phyloP scores from a whole-genome alignment of 352 stramenopile genomes.

The Globisporangium iwayamae region DNA sequence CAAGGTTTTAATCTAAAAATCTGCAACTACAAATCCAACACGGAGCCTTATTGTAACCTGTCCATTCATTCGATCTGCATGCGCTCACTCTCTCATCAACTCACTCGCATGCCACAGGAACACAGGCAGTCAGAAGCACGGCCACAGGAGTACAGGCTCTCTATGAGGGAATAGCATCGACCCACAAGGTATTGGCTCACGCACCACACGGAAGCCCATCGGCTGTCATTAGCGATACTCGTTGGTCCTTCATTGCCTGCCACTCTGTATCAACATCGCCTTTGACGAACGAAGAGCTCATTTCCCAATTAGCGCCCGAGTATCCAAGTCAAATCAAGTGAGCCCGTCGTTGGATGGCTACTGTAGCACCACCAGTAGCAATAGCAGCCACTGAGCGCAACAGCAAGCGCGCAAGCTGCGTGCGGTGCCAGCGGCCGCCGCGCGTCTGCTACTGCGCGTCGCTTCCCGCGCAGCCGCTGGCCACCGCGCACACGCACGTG shows the following conservation, averaged over 20 bases:
- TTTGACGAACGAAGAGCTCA: neutral
- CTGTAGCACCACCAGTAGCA: neutral
- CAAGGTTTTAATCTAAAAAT: constrained; percentile 19
- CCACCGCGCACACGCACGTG: constrained; percentile 34
- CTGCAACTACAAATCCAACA: constrained; percentile 14
- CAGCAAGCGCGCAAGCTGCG: constrained; percentile 31
- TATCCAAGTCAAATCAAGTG: neutral
- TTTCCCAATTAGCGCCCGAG: neutral
- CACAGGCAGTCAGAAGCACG: neutral
- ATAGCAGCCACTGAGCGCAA: neutral
- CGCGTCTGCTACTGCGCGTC: constrained; percentile 57
- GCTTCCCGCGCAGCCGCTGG: constrained; percentile 28
- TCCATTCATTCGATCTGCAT: neutral
- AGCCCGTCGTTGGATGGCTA: constrained; percentile 5
- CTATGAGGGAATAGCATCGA: neutral
- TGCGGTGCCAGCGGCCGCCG: constrained; percentile 38
- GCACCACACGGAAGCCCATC: neutral
- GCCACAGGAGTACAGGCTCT: neutral
- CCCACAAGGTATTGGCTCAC: too few species aligned
- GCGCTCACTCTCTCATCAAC: neutral
- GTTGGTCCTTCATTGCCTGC: neutral
- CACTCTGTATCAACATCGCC: neutral
- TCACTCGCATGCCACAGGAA: neutral
- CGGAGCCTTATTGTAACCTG: constrained; percentile 9
- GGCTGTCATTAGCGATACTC: too few species aligned